Conservation (phyloP, 345 rosid genomes). For the Hibiscus mutabilis region DNA sequence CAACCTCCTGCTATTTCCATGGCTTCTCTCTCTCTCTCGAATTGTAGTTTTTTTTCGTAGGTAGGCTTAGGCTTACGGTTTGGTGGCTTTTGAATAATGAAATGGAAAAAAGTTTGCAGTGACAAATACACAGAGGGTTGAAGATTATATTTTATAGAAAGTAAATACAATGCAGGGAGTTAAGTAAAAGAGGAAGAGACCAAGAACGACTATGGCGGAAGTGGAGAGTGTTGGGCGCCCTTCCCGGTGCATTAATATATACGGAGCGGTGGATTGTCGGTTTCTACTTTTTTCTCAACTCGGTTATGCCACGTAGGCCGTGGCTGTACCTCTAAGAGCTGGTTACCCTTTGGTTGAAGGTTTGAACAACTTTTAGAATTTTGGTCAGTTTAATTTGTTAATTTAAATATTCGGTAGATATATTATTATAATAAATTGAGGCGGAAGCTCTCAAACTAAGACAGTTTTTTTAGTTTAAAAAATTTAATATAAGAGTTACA, state of each 20-base stretch:
- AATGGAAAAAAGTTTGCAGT: background rate
- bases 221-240: conserved; percentile 7
- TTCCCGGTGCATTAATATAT: conserved; percentile 19
- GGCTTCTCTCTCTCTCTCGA: background rate
- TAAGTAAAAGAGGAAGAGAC: background rate
- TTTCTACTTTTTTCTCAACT: background rate
- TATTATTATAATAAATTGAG: too few species aligned
- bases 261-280: conserved; percentile 14
- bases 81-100: background rate
- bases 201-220: conserved; percentile 13
- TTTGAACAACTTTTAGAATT: too few species aligned
- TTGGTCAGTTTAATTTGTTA: too few species aligned
- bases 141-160: background rate
- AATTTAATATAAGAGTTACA: too few species aligned
- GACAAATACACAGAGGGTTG: background rate
- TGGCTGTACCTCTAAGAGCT: background rate
- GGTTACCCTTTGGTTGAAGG: too few species aligned
- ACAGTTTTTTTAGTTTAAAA: too few species aligned
- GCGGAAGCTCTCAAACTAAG: too few species aligned
- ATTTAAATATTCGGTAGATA: too few species aligned
- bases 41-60: background rate
- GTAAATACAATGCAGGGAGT: background rate
- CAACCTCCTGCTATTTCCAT: conserved; percentile 26
- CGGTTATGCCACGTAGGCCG: conserved; percentile 23
- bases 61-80: conserved; percentile 1